Base-by-base conservation (phyloP, 2,329 filamentous ascomycete species). In the Claviceps citrina region DNA sequence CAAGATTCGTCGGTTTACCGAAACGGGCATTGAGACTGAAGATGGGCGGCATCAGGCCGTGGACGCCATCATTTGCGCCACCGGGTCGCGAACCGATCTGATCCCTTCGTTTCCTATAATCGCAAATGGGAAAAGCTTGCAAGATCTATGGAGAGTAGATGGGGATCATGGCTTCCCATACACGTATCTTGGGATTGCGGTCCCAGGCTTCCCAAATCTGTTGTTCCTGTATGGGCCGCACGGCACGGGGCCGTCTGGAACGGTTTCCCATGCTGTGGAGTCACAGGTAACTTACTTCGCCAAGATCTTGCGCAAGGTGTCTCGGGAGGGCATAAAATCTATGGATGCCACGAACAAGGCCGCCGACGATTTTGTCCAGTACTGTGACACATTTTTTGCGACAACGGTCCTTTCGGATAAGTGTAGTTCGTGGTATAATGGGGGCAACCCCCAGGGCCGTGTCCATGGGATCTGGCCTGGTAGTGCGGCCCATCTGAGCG, bases 371-470 rank as follows among this genome's bases (percentile, higher is more conserved):
- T 80, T 78, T 45, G 57, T 73, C 9, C 66, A 69, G 39, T 79
- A 77, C 54, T 64, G 62, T 20, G 67, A 75, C 46, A 65, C 67
- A 0, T 76, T 73, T 51, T 75, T 74, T 48, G 54, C 59, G 0
- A 65, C 56, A 18, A 75, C 70, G 0, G 70, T 75, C 2, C 56
- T 78, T 41, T 65, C 67, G 0, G 73, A 78, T 39, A 70, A 73
- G 41, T 84, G 80, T 53, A 75, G 71, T 31, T 79, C 73, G 0
- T 84, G 81, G 81, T 81, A 80, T 43, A 84, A 84, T 44, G 75
- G 79, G 10, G 75, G 74, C 0, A 59, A 60, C 5, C 70, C 77
- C 0, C 78, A 78, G 0, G 70, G 66, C 0, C 62, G 77, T 4
- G 75, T 84, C 19, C 76, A 81, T 45, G 79, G 78, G 0, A 52